Evolutionary conservation across 306 rosid genomes (phyloP), one percentile per base, ranked within the genome.

Genomic region (Oxytropis ochrocephala): DNA sequence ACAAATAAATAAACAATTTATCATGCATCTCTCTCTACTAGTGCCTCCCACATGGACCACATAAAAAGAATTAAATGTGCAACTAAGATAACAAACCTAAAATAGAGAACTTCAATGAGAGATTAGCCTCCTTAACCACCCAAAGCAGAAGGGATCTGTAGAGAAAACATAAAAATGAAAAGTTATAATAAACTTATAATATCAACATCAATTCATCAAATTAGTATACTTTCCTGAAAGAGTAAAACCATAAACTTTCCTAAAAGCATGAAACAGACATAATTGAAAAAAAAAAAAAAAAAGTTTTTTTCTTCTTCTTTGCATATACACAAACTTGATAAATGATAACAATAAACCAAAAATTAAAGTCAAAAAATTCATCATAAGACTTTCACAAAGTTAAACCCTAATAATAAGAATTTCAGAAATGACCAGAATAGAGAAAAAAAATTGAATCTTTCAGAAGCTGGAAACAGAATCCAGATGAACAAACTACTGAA

Each of bases 131-230:
- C 10, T 61, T 65, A 14, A 11, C 47, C 67, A 36, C 69, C 58
- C 58, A 35, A 64, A 82, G 21, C 73, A 38, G 29, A 63, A 51
- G 58, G 78, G 75, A 83, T 75, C 85, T 47, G 35, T 39, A 64
- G 53, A 61, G 6, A 67, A 18, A 21, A 19, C 16, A 43, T 51
- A 44, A 79, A 68, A 43, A 70, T 68, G 72, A 83, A 83, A 78
- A 74, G 13, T 60, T 57, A 44, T 44, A 44, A 44, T 44, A 44
- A 12, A 13, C 6, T 24, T 24, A 24, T 24, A 24, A 24, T 44
- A 42, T 65, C 36, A 8, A 42, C 7, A 0, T 27, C 70, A 77
- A 16, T 53, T 53, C 80, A 5, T 56, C 75, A 80, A 43, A 75
- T 13, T 32, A 70, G 7, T 55, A 24, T 9, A 56, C 52, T 73